Evolutionary conservation across 2,329 filamentous ascomycete species (phyloP).

Genomic region (Epichloe elymi): DNA sequence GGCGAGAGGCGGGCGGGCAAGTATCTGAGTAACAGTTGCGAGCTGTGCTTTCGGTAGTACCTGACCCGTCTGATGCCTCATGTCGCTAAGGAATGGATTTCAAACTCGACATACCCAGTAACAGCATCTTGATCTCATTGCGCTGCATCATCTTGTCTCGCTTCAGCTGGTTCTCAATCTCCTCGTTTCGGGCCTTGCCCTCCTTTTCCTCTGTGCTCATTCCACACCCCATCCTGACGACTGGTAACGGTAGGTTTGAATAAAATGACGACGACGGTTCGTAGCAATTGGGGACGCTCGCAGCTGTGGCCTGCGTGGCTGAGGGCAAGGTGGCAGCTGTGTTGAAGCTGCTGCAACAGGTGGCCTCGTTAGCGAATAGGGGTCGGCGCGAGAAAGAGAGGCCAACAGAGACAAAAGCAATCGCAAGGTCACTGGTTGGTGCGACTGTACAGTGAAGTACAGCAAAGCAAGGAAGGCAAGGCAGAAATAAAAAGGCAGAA

Average conservation of each 20-base stretch:
- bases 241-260: background rate
- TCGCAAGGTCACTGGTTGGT: background rate
- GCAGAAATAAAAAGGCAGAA: background rate
- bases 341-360: background rate
- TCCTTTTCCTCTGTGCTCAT: conserved; percentile 99
- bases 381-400: background rate
- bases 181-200: conserved; percentile 99
- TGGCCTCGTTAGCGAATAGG: background rate
- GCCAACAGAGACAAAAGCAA: background rate
- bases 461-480: background rate
- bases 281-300: background rate
- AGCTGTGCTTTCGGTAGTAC: background rate
- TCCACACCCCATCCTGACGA: conserved; percentile 90
- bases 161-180: conserved; percentile 99
- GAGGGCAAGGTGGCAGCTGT: background rate
- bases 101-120: conserved; percentile 57
- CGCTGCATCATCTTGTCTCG: conserved; percentile 96
- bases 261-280: background rate
- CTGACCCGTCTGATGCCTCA: background rate
- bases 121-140: conserved; percentile 99
- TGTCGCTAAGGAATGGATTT: background rate
- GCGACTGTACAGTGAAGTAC: background rate
- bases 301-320: background rate
- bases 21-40: background rate
- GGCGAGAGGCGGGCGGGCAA: background rate